Evolutionary conservation across 768 basidiomycete genomes (phyloP), one percentile per base, ranked within the genome.

Genomic region (Hericium erinaceus): DNA sequence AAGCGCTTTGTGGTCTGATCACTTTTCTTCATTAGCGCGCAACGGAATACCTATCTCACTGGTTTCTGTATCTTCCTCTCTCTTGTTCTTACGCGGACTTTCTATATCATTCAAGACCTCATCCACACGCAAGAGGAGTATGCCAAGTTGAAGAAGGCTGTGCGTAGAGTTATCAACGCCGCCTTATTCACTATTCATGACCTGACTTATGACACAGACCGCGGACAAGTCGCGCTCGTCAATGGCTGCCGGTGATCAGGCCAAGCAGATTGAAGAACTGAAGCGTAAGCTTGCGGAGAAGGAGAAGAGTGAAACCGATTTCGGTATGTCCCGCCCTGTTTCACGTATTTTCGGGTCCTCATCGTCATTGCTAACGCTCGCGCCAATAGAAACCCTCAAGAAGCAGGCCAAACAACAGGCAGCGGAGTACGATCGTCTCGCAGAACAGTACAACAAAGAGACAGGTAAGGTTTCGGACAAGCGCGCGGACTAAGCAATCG

Each of bases 61-160:
- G 91, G 91, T 0, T 94, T 92, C 70, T 92, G 89, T 59, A 79
- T 99, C 49, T 97, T 98, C 85, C 85, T 99, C 20, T 97, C 95
- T 9, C 84, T 98, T 57, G 87, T 97, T 64, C 83, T 98, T 63
- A 88, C 94, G 2, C 86, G 95, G 65, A 90, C 89, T 3, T 98
- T 98, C 76, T 86, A 87, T 69, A 89, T 98, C 69, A 82, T 89
- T 49, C 83, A 94, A 66, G 92, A 98, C 68, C 84, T 97, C 63
- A 86, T 98, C 61, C 85, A 91, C 63, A 81, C 85, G 1, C 92
- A 95, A 70, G 94, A 95, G 64, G 84, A 92, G 65, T 90, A 90
- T 66, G 84, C 83, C 18, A 85, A 88, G 65, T 69, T 98, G 59
- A 93, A 95, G 77, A 79, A 84, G 64, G 71, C 68, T 8, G 71